A percentile compares a stretch with the other conserved stretches of the same genome.
Evolutionary conservation across 306 rosid species (phyloP).

Genomic region (Luffa acutangula): DNA sequence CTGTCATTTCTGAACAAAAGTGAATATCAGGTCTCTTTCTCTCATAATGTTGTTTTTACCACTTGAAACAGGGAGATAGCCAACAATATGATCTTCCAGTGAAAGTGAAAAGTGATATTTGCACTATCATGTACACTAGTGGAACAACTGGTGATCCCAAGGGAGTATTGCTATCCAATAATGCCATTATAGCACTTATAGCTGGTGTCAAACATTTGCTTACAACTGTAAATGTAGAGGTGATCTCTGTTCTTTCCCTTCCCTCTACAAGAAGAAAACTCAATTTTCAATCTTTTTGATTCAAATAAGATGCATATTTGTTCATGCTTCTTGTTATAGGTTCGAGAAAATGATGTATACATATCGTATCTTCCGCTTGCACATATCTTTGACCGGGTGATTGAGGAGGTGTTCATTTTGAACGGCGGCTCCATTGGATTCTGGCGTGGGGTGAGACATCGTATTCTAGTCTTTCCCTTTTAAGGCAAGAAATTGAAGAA

Average conservation of each 20-base stretch:
- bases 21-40: not conserved
- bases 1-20: not conserved
- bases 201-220: conserved; percentile 62
- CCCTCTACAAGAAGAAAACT: not conserved
- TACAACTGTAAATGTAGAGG: conserved; percentile 56
- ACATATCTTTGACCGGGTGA: conserved; percentile 85
- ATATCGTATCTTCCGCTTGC: conserved; percentile 96
- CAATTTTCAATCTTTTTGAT: not conserved
- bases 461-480: not conserved
- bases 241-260: conserved; percentile 28
- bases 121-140: conserved; percentile 95
- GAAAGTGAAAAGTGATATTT: conserved; percentile 65
- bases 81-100: conserved; percentile 68
- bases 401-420: conserved; percentile 85
- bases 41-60: not conserved
- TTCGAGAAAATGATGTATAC: conserved; percentile 59
- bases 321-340: conserved; percentile 29
- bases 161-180: conserved; percentile 86
- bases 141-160: conserved; percentile 98
- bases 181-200: conserved; percentile 65
- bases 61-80: conserved; percentile 43
- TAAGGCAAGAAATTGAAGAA: conserved; percentile 7
- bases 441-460: conserved; percentile 91
- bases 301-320: not conserved
- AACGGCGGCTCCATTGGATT: conserved; percentile 87